phyloP scores from a whole-genome alignment of 306 rosid genomes.

The Phaseolus lunatus region DNA sequence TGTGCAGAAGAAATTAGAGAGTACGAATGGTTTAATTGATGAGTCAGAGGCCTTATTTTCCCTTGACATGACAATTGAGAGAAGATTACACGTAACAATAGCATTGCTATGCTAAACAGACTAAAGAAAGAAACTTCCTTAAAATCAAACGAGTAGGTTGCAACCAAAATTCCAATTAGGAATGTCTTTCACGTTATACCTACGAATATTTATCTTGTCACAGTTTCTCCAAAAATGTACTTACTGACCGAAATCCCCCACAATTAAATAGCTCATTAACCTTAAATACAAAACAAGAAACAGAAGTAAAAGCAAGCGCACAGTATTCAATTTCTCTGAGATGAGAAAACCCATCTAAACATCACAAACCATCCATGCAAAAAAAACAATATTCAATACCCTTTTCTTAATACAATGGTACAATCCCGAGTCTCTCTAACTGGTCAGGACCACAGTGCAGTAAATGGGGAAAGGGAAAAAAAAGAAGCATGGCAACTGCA shows the following conservation, averaged over 20 bases:
- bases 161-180: slow-evolving; percentile 33
- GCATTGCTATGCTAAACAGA: slow-evolving; percentile 15
- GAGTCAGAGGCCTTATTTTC: neutral
- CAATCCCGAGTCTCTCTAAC: slow-evolving; percentile 22
- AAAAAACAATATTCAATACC: neutral
- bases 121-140: slow-evolving; percentile 26
- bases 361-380: slow-evolving; percentile 27
- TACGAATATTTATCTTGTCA: neutral
- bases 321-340: neutral
- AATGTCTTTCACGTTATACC: neutral
- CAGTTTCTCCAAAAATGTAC: neutral
- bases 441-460: slow-evolving; percentile 29
- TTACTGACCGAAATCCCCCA: neutral
- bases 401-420: slow-evolving; percentile 22
- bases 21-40: neutral
- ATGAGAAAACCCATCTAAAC: slow-evolving; percentile 2
- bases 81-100: slow-evolving; percentile 11
- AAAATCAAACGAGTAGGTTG: slow-evolving; percentile 31
- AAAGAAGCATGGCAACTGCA: slow-evolving; percentile 22
- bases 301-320: neutral
- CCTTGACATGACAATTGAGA: neutral
- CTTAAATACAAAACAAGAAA: slow-evolving; percentile 24
- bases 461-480: slow-evolving; percentile 21
- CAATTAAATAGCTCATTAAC: slow-evolving; percentile 5
- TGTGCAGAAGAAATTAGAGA: neutral